Evolutionary conservation across 108 stramenopile genomes (phyloP), one percentile per base, ranked within the genome.

Genomic region (Cylindrotheca fusiformis): DNA sequence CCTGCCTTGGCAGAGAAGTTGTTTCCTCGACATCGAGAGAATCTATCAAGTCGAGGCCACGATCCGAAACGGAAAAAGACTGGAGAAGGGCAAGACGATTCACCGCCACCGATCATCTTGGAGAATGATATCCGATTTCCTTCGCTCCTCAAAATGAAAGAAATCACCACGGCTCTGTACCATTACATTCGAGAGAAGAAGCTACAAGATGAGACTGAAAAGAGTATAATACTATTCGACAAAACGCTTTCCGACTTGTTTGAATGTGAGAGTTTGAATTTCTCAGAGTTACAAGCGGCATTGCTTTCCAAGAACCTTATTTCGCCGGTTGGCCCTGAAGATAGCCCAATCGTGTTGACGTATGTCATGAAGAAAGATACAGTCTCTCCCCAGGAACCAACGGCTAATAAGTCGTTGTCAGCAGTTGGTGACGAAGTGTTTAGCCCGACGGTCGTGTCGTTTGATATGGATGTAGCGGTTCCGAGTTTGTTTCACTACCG

Each of bases 341-440:
- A 46, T 12, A 46, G 56, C 6, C 65, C 72, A 20, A 50, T 67
- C 21, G 48, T 74, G 3, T 29, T 90, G 56, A 82, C 84, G n/a
- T 89, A 81, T 67, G 75, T 93, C 10, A 80, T 95, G 85, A 69
- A 72, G 62, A 64, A 77, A 2, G 68, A 88, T 19, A 74, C 86
- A 18, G 86, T 86, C 18, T 81, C 88, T 21, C 71, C 84, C 1
- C 65, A 77, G 28, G 63, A 63, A 47, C 56, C 52, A 6, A 32
- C 47, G 19, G 46, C 22, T 6, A 52, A 20, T 29, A 23, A 41
- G 1, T 10, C 36, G 6, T 10, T 41, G 6, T 41, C 36, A 10
- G 6, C 36, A 41, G 14, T 10, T 10, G 14, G 36, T 41, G 60
- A 59, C 41, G 60, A 64, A 47, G 52, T 45, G 12, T 10, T 41